These are phyloP conservation scores for Blastobotrys aristatus DNA, from an alignment of 1,139 yeast species.

Conservation along the genomic window DNA sequence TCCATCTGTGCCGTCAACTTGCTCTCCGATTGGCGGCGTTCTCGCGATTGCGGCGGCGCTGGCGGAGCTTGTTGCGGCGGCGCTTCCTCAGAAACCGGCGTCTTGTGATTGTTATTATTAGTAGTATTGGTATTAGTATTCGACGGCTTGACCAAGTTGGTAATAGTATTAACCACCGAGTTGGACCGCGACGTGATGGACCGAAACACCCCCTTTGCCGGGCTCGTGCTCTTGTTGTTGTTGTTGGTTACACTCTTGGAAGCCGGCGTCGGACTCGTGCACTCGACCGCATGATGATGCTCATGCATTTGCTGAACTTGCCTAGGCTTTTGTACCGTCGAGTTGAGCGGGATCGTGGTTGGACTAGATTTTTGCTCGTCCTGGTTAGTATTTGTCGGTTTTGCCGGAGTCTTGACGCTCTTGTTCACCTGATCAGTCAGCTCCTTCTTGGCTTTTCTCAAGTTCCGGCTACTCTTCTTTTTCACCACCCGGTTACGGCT, in stretches of 20 bases:
- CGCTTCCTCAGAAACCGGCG: neutral
- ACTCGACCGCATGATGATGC: neutral
- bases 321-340: constrained; percentile 10
- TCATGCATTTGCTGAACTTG: constrained; percentile 11
- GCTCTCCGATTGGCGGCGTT: neutral
- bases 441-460: constrained; percentile 11
- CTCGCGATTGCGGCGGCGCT: neutral
- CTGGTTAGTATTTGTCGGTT: neutral
- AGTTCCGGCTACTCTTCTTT: constrained; percentile 9
- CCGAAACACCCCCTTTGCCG: constrained; percentile 2
- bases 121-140: neutral
- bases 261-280: constrained; percentile 4
- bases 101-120: neutral
- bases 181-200: constrained; percentile 1
- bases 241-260: neutral
- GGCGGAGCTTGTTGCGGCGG: neutral
- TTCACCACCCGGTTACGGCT: constrained; percentile 9
- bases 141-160: neutral
- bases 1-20: neutral
- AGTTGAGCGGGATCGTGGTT: constrained; percentile 9
- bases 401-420: constrained; percentile 12
- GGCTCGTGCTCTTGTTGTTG: neutral
- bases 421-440: constrained; percentile 6
- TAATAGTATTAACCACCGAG: constrained; percentile 1
- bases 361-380: constrained; percentile 8